Percentiles rank a stretch among this genome's conserved stretches.
phyloP scores from a whole-genome alignment of 2,329 filamentous ascomycete genomes.

The Penicillium sp. region DNA sequence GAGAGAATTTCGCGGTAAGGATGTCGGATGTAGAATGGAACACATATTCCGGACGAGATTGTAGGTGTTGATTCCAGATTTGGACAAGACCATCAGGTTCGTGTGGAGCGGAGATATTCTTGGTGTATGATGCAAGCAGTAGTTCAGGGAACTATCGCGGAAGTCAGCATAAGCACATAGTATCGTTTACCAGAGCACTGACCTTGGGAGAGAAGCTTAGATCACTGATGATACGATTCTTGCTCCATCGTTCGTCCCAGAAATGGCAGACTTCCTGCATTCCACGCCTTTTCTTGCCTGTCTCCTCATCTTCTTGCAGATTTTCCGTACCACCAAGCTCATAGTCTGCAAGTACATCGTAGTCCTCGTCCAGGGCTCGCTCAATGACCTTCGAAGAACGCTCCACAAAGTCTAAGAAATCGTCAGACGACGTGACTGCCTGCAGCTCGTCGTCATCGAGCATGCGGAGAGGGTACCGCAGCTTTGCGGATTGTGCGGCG shows the following conservation, averaged over 20 bases:
- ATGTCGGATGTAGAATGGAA: conserved; percentile 97
- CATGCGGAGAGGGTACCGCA: conserved; percentile 70
- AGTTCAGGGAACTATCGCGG: conserved; percentile 71
- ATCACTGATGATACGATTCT: conserved; percentile 94
- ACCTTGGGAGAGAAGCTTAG: conserved; percentile 92
- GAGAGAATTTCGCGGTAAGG: conserved; percentile 94
- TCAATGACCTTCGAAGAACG: conserved; percentile 96
- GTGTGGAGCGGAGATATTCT: conserved; percentile 90
- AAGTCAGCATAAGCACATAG: conserved; percentile 16
- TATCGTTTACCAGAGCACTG: conserved; percentile 13
- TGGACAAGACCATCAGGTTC: conserved; percentile 91
- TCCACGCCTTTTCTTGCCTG: conserved; percentile 43
- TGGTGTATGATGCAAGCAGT: conserved; percentile 90
- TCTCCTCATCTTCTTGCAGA: conserved; percentile 73
- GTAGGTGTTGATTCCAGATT: conserved; percentile 95
- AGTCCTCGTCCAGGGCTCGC: conserved; percentile 88
- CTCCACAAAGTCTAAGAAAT: conserved; percentile 93
- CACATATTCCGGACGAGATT: conserved; percentile 90
- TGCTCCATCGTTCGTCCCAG: conserved; percentile 92
- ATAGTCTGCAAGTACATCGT: conserved; percentile 94
- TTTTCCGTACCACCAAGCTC: conserved; percentile 68
- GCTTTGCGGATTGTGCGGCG: conserved; percentile 43
- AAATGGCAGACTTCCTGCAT: conserved; percentile 84
- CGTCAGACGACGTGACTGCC: conserved; percentile 84
- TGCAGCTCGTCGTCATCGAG: conserved; percentile 81